Evolutionary conservation across 2,329 filamentous ascomycete species (phyloP), one percentile per base, ranked within the genome.

Genomic region (Shiraia bambusicola): DNA sequence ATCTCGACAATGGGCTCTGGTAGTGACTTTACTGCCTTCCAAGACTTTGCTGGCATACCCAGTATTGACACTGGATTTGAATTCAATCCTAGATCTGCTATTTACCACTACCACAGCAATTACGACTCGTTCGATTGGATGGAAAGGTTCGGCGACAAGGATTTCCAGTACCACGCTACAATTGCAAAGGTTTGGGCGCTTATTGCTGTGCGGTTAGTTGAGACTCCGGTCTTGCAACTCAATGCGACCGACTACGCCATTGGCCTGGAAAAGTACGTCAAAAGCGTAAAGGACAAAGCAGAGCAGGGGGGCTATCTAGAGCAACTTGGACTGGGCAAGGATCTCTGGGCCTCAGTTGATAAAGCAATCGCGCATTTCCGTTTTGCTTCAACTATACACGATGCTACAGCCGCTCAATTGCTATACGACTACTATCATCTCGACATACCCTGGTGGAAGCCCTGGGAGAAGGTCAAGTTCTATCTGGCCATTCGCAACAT

Each of bases 51-150:
- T 9, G 75, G 75, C 28, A 75, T 77, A 27, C 69, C 74, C 2
- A 73, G 61, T 6, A 61, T 77, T 33, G 72, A 77, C 42, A 65
- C 77, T 46, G 73, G 73, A 15, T 77, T 77, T 46, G 60, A 60
- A 11, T 55, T 50, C 34, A 61, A 52, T 11, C 48, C 57, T 1
- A 63, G 69, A 17, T 61, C 61, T 0, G 72, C 83, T 0, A 72
- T 88, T 6, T 88, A 86, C 61, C 84, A 87, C 50, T 94, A 93
- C 59, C 88, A 94, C 64, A 80, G 81, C 48, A 93, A 93, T 69
- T 94, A 91, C 61, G 89, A 94, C 61, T 87, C 80, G 25, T 91
- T 87, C 61, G 74, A 84, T 57, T 94, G 88, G 88, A 93, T 93
- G 87, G 77, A 84, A 11, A 84, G 74, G 3, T 89, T 82, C 52